Evolutionary conservation across 2,329 filamentous ascomycete genomes (phyloP), one percentile per base, ranked within the genome.

Genomic region (Bipolaris bicolor): DNA sequence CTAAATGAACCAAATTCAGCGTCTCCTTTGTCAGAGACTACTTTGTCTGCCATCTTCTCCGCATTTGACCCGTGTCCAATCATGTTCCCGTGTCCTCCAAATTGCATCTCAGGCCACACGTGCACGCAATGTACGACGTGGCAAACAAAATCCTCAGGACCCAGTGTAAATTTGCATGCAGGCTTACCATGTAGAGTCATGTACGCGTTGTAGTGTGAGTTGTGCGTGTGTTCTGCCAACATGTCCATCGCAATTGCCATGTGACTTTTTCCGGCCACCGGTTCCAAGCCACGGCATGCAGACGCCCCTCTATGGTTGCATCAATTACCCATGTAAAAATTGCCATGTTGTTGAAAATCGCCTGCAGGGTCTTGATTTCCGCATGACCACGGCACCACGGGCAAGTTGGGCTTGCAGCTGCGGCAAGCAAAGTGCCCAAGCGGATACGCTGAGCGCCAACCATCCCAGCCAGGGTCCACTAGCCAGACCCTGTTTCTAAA

Each of bases 1-100:
- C 49, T 41, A 47, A 31, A 31, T 47, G 34, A 49, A 55, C 36
- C 45, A 58, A 58, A 58, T 49, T 40, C 18, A 49, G 34, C 4
- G 33, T 54, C 55, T 57, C 50, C 15, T 45, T 33, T 18, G 26
- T 5, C 20, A 15, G 37, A 45, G 31, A 44, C 36, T 22, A 22
- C 26, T 34, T 26, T 26, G 16, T 26, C 20, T 24, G 34, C 5
- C 37, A 31, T 3, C 20, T 15, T 33, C 5, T 34, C 36, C 6
- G 3, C 22, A 24, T 29, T 20, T 16, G n/a, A 9, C 3, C 9
- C 3, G 37, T 34, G 16, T 11, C 13, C 34, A 29, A 26, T 26
- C 13, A 1, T 49, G 7, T 39, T 16, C 3, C 22, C 15, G 24
- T 31, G 15, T 26, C 15, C 13, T 24, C 15, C 6, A 24, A 24